Evolutionary conservation across 1,284 basidiomycete species (phyloP).

Genomic region (Ustilago hordei): DNA sequence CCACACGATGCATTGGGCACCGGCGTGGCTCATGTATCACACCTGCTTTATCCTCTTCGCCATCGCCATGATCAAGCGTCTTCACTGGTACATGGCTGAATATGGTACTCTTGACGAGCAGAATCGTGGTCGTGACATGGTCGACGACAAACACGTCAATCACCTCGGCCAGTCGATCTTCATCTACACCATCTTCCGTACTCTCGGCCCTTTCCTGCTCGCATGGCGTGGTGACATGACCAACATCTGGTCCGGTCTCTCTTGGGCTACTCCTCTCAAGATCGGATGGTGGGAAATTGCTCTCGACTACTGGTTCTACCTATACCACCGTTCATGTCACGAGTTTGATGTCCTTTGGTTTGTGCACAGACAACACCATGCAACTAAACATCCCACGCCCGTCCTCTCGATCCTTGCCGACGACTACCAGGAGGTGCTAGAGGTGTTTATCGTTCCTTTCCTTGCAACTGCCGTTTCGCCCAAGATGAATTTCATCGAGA

Average conservation of each 20-base stretch:
- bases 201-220: slow-evolving; percentile 59
- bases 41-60: slow-evolving; percentile 58
- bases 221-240: slow-evolving; percentile 63
- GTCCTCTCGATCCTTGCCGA: slow-evolving; percentile 62
- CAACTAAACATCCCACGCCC: slow-evolving; percentile 63
- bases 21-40: slow-evolving; percentile 62
- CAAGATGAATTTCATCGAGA: slow-evolving; percentile 61
- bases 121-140: slow-evolving; percentile 65
- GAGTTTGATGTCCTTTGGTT: slow-evolving; percentile 59
- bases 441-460: slow-evolving; percentile 60
- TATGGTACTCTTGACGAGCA: slow-evolving; percentile 64
- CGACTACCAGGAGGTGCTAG: slow-evolving; percentile 61
- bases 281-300: slow-evolving; percentile 62
- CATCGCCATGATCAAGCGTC: slow-evolving; percentile 51
- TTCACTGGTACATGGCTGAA: slow-evolving; percentile 57
- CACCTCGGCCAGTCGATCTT: slow-evolving; percentile 64
- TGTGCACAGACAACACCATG: slow-evolving; percentile 59
- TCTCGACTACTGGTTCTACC: slow-evolving; percentile 63
- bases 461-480: slow-evolving; percentile 54
- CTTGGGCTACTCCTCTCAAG: slow-evolving; percentile 59
- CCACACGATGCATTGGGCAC: slow-evolving; percentile 60
- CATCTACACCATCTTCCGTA: slow-evolving; percentile 66
- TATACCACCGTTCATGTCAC: slow-evolving; percentile 61
- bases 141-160: slow-evolving; percentile 66
- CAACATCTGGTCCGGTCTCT: slow-evolving; percentile 55